phyloP scores from a whole-genome alignment of 1,284 basidiomycete species.

The Ceratobasidium sp. region DNA sequence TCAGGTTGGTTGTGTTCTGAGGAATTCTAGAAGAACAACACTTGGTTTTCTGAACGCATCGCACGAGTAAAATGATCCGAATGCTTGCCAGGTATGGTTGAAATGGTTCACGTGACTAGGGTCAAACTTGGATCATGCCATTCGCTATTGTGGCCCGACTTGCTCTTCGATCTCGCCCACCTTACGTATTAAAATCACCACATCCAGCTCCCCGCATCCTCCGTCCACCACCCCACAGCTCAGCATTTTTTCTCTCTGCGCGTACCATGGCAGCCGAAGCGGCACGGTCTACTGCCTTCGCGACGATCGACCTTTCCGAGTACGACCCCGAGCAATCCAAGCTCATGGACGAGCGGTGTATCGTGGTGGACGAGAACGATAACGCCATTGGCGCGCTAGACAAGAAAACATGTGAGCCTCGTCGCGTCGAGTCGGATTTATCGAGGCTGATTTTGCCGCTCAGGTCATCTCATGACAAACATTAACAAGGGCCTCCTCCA shows the following conservation, averaged over 20 bases:
- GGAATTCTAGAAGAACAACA: too few species aligned
- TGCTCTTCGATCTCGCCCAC: conserved; percentile 15
- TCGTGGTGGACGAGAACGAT: conserved; percentile 93
- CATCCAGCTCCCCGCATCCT: background rate
- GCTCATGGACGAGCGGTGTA: conserved; percentile 98
- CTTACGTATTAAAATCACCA: background rate
- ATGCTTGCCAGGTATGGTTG: background rate
- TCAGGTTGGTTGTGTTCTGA: too few species aligned
- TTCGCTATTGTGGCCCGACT: conserved; percentile 42
- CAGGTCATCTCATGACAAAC: conserved; percentile 98
- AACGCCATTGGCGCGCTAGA: conserved; percentile 88
- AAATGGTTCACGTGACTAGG: background rate
- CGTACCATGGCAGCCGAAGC: conserved; percentile 43
- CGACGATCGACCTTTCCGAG: conserved; percentile 74
- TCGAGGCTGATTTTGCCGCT: background rate
- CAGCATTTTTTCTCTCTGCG: background rate
- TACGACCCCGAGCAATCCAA: conserved; percentile 86
- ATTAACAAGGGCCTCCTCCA: conserved; percentile 95
- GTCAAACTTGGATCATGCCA: conserved; percentile 31
- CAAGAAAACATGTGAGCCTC: conserved; percentile 92
- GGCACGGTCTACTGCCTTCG: conserved; percentile 56
- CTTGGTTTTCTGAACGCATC: too few species aligned
- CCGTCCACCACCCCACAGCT: background rate
- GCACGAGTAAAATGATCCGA: background rate
- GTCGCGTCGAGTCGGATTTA: background rate